phyloP scores from a whole-genome alignment of 306 rosid genomes.

The Crataegus laevigata region DNA sequence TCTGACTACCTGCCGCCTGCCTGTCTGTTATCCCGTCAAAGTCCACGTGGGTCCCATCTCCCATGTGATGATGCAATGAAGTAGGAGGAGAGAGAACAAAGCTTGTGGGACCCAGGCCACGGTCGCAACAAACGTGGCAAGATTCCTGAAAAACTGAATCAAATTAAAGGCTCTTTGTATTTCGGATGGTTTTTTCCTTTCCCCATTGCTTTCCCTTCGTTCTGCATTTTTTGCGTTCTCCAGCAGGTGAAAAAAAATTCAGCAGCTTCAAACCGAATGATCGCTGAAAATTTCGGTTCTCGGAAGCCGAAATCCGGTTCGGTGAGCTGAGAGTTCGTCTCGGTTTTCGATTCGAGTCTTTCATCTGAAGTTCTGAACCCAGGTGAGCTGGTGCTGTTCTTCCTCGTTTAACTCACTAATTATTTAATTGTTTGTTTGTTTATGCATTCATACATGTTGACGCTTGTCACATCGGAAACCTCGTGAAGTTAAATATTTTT shows the following conservation, averaged over 20 bases:
- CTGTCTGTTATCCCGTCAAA: background rate
- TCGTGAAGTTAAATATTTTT: too few species aligned
- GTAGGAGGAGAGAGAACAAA: background rate
- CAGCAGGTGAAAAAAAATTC: background rate
- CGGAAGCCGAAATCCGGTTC: too few species aligned
- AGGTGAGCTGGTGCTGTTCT: slow-evolving; percentile 25
- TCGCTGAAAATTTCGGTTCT: too few species aligned
- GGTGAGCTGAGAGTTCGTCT: background rate
- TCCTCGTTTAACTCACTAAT: background rate
- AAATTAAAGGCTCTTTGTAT: background rate
- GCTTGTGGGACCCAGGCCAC: background rate
- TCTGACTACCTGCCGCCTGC: too few species aligned
- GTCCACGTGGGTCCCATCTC: too few species aligned
- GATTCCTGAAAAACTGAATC: background rate
- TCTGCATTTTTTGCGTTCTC: background rate
- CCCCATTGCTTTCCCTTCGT: background rate
- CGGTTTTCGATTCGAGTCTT: background rate
- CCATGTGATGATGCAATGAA: too few species aligned
- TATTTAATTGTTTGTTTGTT: too few species aligned
- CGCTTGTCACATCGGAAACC: background rate
- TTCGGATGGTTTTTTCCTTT: background rate
- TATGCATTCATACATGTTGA: background rate
- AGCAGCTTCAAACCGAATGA: background rate
- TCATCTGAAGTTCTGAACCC: slow-evolving; percentile 5
- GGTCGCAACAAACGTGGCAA: background rate